Conservation (phyloP, 495 filamentous ascomycete species). For the Penicillium flavigenum region DNA sequence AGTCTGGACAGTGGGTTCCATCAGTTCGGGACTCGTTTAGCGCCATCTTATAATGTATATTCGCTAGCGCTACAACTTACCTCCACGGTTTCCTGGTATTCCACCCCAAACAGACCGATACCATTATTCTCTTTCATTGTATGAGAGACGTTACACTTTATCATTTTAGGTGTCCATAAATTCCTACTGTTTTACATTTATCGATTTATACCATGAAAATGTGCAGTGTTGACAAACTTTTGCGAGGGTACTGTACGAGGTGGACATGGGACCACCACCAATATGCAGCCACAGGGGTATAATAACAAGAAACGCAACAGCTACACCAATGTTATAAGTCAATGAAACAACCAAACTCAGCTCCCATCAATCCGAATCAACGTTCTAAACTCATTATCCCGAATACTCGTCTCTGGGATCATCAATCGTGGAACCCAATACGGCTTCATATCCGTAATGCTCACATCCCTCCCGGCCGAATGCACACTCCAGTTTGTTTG, state of each 20-base stretch:
- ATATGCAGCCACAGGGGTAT: not conserved
- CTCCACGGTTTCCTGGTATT: too few relatives aligned
- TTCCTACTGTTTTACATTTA: too few relatives aligned
- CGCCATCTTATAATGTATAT: too few relatives aligned
- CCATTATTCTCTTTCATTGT: too few relatives aligned
- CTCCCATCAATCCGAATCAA: conserved; percentile 17
- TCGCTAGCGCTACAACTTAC: too few relatives aligned
- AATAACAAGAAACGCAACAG: not conserved
- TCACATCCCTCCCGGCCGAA: conserved; percentile 14
- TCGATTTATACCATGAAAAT: too few relatives aligned
- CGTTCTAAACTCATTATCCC: conserved; percentile 10
- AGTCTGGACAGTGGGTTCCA: too few relatives aligned
- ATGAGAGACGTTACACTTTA: too few relatives aligned
- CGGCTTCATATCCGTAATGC: conserved; percentile 6
- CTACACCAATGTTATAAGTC: not conserved
- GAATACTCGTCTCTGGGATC: not conserved
- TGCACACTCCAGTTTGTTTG: conserved; percentile 13
- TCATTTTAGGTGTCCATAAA: too few relatives aligned
- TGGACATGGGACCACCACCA: not conserved
- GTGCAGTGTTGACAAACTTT: not conserved
- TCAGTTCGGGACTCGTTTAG: too few relatives aligned
- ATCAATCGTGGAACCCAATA: conserved; percentile 17
- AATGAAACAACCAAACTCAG: conserved; percentile 3
- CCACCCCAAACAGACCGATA: too few relatives aligned
- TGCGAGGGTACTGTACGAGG: not conserved